Conservation (phyloP, 257 asterid genomes). For the Cynanchum wilfordii region DNA sequence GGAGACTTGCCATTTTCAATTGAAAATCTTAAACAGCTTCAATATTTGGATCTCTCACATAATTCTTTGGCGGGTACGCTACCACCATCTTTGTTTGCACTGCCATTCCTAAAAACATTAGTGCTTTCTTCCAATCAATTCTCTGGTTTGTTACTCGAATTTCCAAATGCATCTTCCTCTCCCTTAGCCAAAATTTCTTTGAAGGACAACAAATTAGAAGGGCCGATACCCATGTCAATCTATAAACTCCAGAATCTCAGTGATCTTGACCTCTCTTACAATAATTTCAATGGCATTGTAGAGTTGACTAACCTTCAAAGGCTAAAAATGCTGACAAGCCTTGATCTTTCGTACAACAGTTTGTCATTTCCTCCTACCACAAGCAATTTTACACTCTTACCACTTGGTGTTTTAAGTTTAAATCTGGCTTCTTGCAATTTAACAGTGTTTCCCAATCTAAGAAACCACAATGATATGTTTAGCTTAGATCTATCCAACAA, state of each 20-base stretch:
- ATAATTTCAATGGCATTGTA: slow-evolving; percentile 23
- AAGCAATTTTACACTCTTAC: slow-evolving; percentile 12
- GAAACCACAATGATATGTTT: slow-evolving; percentile 14
- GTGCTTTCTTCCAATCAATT: slow-evolving; percentile 16
- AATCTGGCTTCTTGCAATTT: slow-evolving; percentile 52
- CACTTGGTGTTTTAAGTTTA: slow-evolving; percentile 24
- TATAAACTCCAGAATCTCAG: slow-evolving; percentile 15
- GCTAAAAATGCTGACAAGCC: slow-evolving; percentile 31
- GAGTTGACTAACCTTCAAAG: slow-evolving; percentile 13
- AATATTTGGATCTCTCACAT: slow-evolving; percentile 30
- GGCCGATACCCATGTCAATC: slow-evolving; percentile 27
- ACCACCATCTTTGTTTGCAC: slow-evolving; percentile 20
- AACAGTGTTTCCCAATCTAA: slow-evolving; percentile 30
- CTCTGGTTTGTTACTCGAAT: not conserved
- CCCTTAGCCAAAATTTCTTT: not conserved
- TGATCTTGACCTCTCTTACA: slow-evolving; percentile 28
- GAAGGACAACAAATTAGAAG: slow-evolving; percentile 18
- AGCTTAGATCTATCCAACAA: slow-evolving; percentile 49
- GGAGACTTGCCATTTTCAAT: slow-evolving; percentile 20
- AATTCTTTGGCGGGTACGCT: slow-evolving; percentile 17
- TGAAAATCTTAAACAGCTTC: slow-evolving; percentile 19
- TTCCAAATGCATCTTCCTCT: slow-evolving; percentile 6
- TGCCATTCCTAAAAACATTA: slow-evolving; percentile 29
- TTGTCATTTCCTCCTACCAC: slow-evolving; percentile 28
- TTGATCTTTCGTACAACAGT: slow-evolving; percentile 52